Percentiles rank a stretch among this genome's conserved stretches.
These are phyloP conservation scores for Echria macrotheca DNA, from an alignment of 495 filamentous ascomycete species.

Conservation along the genomic window DNA sequence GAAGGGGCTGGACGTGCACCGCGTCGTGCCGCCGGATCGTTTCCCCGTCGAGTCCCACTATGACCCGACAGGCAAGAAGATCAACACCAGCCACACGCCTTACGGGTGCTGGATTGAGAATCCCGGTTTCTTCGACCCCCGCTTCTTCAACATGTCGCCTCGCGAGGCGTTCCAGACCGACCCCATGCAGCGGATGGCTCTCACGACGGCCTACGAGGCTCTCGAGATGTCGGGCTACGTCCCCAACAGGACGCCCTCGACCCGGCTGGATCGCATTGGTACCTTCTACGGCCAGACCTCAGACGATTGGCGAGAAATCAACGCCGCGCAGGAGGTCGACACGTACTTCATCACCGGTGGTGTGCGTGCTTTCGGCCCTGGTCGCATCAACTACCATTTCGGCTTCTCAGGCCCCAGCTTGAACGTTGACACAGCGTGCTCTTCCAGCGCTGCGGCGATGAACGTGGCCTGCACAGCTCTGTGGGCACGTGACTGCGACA, in stretches of 20 bases:
- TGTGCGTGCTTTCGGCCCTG: slow-evolving; percentile 80
- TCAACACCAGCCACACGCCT: slow-evolving; percentile 76
- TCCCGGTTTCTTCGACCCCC: slow-evolving; percentile 76
- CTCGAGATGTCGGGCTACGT: slow-evolving; percentile 89
- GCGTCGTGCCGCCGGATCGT: slow-evolving; percentile 62
- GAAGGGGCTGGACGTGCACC: slow-evolving; percentile 57
- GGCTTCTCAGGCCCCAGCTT: slow-evolving; percentile 84
- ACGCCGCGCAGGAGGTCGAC: slow-evolving; percentile 83
- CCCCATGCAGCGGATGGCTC: slow-evolving; percentile 78
- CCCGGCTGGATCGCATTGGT: slow-evolving; percentile 75
- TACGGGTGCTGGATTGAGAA: slow-evolving; percentile 89
- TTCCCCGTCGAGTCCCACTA: slow-evolving; percentile 76
- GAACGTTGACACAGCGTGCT: slow-evolving; percentile 87
- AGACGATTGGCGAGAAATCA: slow-evolving; percentile 89
- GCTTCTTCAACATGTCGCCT: slow-evolving; percentile 95
- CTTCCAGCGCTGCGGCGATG: slow-evolving; percentile 76
- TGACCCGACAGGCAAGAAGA: slow-evolving; percentile 66
- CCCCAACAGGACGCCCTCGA: slow-evolving; percentile 78
- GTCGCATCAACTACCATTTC: slow-evolving; percentile 81
- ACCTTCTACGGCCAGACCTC: slow-evolving; percentile 92
- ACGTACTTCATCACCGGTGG: slow-evolving; percentile 92
- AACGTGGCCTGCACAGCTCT: slow-evolving; percentile 79
- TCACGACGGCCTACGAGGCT: slow-evolving; percentile 84
- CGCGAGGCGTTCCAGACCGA: slow-evolving; percentile 86
- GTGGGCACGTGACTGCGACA: slow-evolving; percentile 77